Base-by-base conservation (phyloP, 805 yeast genomes). In the Zygoascus biomembranicola region DNA sequence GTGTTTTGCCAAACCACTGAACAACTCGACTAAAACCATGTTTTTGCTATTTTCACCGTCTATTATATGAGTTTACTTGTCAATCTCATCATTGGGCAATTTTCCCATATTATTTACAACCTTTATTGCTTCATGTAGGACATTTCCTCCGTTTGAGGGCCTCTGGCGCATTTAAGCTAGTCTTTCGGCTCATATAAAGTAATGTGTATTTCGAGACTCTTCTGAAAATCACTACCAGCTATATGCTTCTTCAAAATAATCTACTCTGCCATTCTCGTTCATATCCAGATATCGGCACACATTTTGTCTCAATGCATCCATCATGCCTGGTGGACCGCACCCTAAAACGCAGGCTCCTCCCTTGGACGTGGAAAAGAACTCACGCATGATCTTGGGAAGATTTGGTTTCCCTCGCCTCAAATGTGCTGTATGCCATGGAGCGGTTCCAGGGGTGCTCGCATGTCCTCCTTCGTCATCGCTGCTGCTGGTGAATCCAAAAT, bases 221-320 rank as follows among this genome's bases (percentile, higher is more conserved):
- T n/a, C n/a, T n/a, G n/a, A n/a, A n/a, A n/a, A n/a, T n/a, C n/a
- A n/a, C 20, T 48, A 82, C 95, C 95, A 87, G 13, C 77, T 73
- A 69, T 85, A 89, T 49, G 84, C 75, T 63, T 85, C 90, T 64
- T 88, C 95, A 63, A 74, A 82, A 61, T 82, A 82, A 56, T 84
- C 90, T 18, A 86, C 77, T 45, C 71, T 55, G 8, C 86, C 74
- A 46, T 76, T 70, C 14, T 73, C 65, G 51, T 69, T 65, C 50
- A 70, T 54, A 35, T 72, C 67, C 50, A 81, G 64, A 53, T 76
- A 64, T 43, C 70, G 58, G 2, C 76, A 72, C n/a, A 81, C 74
- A 4, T 73, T 63, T 39, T 72, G 65, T 63, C 92, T 74, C 16
- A 81, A 56, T 2, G 69, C 70, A 63, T 86, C 92, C 60, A 76